Conservation (phyloP, 495 filamentous ascomycete species). For the Aspergillus sclerotiicarbonarius region DNA sequence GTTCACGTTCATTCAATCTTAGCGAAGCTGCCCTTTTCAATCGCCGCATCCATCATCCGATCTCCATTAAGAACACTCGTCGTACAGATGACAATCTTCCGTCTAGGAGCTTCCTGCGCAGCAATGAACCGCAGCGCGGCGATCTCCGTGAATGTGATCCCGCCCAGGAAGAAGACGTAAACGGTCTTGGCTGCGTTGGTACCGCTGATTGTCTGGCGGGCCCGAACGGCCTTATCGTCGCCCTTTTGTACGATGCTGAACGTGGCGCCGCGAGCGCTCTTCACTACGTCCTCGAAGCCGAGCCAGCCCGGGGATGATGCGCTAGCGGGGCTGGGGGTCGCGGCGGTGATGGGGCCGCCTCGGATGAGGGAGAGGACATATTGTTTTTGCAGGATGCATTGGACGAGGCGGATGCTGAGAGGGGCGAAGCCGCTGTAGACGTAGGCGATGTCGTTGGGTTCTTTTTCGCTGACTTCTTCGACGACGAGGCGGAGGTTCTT, state of each 20-base stretch:
- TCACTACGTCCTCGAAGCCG: conserved; percentile 85
- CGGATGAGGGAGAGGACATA: conserved; percentile 69
- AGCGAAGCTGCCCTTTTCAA: conserved; percentile 69
- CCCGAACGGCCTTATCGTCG: conserved; percentile 87
- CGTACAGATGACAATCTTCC: conserved; percentile 87
- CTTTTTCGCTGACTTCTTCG: conserved; percentile 94
- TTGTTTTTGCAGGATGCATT: conserved; percentile 89
- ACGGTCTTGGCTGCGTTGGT: conserved; percentile 75
- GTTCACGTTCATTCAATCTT: conserved; percentile 21
- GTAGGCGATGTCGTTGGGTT: conserved; percentile 95
- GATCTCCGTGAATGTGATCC: conserved; percentile 93
- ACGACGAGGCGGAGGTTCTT: conserved; percentile 85
- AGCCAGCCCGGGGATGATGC: conserved; percentile 78
- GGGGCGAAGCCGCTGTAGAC: conserved; percentile 97
- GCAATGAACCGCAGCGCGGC: conserved; percentile 90
- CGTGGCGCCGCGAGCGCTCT: conserved; percentile 78
- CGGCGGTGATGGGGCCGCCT: conserved; percentile 48
- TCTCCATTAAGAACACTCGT: conserved; percentile 89
- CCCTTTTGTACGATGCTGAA: conserved; percentile 93
- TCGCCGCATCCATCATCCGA: conserved; percentile 82
- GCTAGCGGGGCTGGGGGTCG: conserved; percentile 47
- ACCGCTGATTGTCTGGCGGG: conserved; percentile 69
- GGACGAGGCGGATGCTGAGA: conserved; percentile 88
- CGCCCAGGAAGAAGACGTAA: conserved; percentile 92
- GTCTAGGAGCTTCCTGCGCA: conserved; percentile 75